These are phyloP conservation scores for Sistotremastrum niveocremeum DNA, from an alignment of 768 basidiomycete genomes.

Conservation along the genomic window DNA sequence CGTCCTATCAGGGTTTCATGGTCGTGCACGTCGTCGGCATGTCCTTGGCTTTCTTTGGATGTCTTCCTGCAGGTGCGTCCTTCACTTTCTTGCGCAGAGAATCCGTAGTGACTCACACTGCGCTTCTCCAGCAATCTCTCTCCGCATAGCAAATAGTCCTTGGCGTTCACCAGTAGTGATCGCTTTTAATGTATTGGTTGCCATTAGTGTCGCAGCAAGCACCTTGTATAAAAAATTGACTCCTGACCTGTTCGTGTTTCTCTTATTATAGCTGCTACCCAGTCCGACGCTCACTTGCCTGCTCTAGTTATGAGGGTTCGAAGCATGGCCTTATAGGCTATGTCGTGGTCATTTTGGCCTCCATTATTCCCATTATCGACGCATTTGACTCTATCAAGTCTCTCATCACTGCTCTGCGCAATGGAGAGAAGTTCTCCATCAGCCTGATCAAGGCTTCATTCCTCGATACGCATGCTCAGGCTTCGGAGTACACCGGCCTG, in stretches of 20 bases:
- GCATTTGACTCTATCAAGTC: conserved; percentile 34
- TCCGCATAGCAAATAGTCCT: conserved; percentile 65
- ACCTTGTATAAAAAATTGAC: conserved; percentile 65
- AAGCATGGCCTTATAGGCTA: conserved; percentile 56
- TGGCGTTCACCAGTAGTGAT: conserved; percentile 44
- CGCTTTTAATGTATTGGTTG: conserved; percentile 46
- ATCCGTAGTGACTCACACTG: background rate
- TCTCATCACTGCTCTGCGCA: conserved; percentile 26
- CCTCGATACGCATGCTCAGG: conserved; percentile 9
- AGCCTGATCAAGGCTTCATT: conserved; percentile 10
- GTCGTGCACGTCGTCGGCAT: conserved; percentile 60
- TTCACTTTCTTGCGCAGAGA: background rate
- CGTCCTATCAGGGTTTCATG: conserved; percentile 54
- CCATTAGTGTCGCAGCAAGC: conserved; percentile 55
- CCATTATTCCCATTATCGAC: conserved; percentile 40
- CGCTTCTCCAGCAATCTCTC: conserved; percentile 46
- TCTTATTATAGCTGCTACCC: background rate
- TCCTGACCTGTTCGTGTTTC: conserved; percentile 60
- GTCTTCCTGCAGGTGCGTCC: conserved; percentile 62
- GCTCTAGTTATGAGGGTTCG: conserved; percentile 26
- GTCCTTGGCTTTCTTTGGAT: conserved; percentile 69
- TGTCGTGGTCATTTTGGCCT: conserved; percentile 31
- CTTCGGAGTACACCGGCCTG: conserved; percentile 44
- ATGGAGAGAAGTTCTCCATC: conserved; percentile 28
- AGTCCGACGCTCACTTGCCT: background rate